Evolutionary conservation across 139 green algal species (phyloP), one percentile per base, ranked within the genome.

Genomic region (Tetradesmus lagerheimii): DNA sequence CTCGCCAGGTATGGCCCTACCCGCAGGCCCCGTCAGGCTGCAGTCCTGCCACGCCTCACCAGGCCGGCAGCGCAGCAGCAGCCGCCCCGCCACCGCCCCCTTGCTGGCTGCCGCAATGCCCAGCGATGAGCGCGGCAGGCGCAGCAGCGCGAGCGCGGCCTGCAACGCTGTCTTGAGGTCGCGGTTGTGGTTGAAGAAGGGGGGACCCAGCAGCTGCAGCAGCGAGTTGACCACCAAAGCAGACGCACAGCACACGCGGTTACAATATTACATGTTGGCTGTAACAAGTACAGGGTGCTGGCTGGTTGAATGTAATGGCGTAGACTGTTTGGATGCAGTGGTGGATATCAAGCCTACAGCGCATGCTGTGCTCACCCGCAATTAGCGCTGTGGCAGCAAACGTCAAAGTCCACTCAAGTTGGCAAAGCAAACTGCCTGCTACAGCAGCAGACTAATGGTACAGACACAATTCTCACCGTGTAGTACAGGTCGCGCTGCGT

Each of bases 401-500:
- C n/a, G n/a, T n/a, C n/a, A n/a, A n/a, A n/a, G n/a, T n/a, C n/a
- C n/a, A n/a, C n/a, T n/a, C n/a, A n/a, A n/a, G n/a, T n/a, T n/a
- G n/a, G n/a, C n/a, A n/a, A n/a, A n/a, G n/a, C n/a, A n/a, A n/a
- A n/a, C 31, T 20, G 71, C 71, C 11, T 31, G 23, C 53, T 66
- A 31, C 31, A n/a, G 23, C 35, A 64, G 16, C 45, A 39, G 6
- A n/a, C n/a, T n/a, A n/a, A n/a, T n/a, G n/a, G n/a, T n/a, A n/a
- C n/a, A n/a, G n/a, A n/a, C n/a, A n/a, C n/a, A n/a, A n/a, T n/a
- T 27, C 80, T 45, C 39, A 93, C 90, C 77, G 62, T 91, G 91
- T 97, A 97, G 90, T 95, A 98, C 38, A 97, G 67, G 43, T 97
- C 95, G 0, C 95, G 89, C 89, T 97, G 95, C 6, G 94, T 97